Evolutionary conservation across 495 filamentous ascomycete genomes (phyloP).

Genomic region (Penicillium robsamsonii): DNA sequence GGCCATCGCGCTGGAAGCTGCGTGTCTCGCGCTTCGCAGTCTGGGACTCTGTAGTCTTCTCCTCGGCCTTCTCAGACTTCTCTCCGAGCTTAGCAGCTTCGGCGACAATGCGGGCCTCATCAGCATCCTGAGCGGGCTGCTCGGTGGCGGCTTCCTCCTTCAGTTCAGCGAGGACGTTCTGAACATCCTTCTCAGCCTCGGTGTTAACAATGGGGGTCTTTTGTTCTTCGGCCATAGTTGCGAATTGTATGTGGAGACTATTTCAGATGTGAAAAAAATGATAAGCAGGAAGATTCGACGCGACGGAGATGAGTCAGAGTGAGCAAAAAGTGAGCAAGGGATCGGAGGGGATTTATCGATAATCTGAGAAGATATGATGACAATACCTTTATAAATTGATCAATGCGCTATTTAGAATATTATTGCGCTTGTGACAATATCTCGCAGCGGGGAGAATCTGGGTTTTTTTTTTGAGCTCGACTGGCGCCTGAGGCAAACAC

Average conservation of each 20-base stretch:
- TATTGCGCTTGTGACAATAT: conserved; percentile 16
- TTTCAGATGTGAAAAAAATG: neutral
- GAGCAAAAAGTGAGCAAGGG: neutral
- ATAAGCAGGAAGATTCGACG: conserved; percentile 6
- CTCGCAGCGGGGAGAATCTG: conserved; percentile 31
- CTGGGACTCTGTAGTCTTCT: conserved; percentile 26
- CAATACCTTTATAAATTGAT: conserved; percentile 1
- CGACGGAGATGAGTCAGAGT: neutral
- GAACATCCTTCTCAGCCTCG: conserved; percentile 48
- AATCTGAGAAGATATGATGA: neutral
- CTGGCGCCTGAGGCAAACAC: conserved; percentile 29
- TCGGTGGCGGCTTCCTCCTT: conserved; percentile 35
- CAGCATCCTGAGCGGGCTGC: conserved; percentile 34
- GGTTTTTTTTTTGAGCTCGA: conserved; percentile 36
- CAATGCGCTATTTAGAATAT: conserved; percentile 3
- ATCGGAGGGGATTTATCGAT: no score
- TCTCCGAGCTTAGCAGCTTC: conserved; percentile 46
- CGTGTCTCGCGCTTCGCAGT: conserved; percentile 22
- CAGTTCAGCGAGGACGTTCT: conserved; percentile 47
- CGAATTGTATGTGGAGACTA: conserved; percentile 8
- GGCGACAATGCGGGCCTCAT: conserved; percentile 46
- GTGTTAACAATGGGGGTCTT: conserved; percentile 37
- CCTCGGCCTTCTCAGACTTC: conserved; percentile 41
- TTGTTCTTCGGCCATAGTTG: conserved; percentile 44
- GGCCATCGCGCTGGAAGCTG: conserved; percentile 16